Percentiles rank a stretch among this genome's conserved stretches.
Conservation (phyloP, 345 rosid genomes). For the Citrus mangshanensis region DNA sequence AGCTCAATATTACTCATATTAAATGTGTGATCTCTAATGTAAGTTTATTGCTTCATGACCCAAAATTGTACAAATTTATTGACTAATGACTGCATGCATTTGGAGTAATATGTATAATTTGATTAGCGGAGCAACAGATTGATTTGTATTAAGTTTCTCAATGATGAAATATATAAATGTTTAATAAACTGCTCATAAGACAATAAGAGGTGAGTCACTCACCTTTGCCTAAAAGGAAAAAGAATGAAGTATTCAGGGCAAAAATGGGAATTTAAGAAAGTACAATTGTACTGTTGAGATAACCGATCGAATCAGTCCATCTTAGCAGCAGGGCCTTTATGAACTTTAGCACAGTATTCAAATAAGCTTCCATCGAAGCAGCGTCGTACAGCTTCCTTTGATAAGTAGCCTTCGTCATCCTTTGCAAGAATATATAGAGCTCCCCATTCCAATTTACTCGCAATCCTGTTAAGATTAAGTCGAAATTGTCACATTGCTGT, state of each 20-base stretch:
- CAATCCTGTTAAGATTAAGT: slow-evolving; percentile 30
- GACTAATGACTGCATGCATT: too few species aligned
- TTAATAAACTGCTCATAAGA: background rate
- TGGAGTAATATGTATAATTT: background rate
- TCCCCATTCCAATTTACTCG: slow-evolving; percentile 55
- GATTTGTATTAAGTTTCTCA: background rate
- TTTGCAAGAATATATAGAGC: slow-evolving; percentile 44
- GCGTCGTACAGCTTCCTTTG: slow-evolving; percentile 60
- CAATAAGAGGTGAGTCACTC: background rate
- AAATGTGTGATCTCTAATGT: background rate
- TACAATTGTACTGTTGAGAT: background rate
- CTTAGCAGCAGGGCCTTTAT: slow-evolving; percentile 22
- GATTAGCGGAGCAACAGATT: background rate
- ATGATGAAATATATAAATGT: background rate
- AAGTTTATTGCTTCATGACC: background rate
- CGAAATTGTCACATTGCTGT: background rate
- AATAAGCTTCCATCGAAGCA: slow-evolving; percentile 72
- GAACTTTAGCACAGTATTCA: slow-evolving; percentile 48
- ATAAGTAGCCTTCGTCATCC: slow-evolving; percentile 54
- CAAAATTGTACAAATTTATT: too few species aligned
- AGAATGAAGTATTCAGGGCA: background rate
- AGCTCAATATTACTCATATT: too few species aligned
- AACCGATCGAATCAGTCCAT: slow-evolving; percentile 7
- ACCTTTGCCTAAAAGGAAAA: background rate
- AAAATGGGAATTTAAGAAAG: background rate